These are phyloP conservation scores for Sarcomyxa edulis DNA, from an alignment of 768 basidiomycete species.

Conservation along the genomic window DNA sequence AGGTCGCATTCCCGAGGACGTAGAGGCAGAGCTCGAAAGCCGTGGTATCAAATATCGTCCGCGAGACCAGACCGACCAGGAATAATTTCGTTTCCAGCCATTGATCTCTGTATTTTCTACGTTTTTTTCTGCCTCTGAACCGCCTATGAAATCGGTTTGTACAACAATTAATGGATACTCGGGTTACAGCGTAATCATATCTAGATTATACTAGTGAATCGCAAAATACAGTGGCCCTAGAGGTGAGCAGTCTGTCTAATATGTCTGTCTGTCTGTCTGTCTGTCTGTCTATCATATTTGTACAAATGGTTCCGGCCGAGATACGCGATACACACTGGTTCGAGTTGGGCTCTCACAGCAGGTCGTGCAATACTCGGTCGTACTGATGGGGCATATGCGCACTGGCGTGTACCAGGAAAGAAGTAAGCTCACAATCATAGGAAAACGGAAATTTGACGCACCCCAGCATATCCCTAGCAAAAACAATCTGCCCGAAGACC, in stretches of 20 bases:
- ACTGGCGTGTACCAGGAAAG: conserved; percentile 24
- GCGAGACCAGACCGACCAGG: conserved; percentile 73
- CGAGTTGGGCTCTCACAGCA: too few species aligned
- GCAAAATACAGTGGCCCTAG: background rate
- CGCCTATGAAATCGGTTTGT: too few species aligned
- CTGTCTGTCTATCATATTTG: too few species aligned
- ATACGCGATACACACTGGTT: too few species aligned
- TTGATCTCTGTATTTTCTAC: background rate
- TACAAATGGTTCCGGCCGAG: too few species aligned
- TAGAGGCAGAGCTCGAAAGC: conserved; percentile 73
- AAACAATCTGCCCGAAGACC: conserved; percentile 77
- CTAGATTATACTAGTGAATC: too few species aligned
- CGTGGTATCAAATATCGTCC: conserved; percentile 83
- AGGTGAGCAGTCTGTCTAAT: background rate
- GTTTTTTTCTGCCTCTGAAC: background rate
- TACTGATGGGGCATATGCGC: conserved; percentile 81
- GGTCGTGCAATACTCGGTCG: conserved; percentile 67
- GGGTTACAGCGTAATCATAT: too few species aligned
- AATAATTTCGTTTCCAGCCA: too few species aligned
- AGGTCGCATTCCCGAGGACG: conserved; percentile 80
- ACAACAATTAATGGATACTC: too few species aligned
- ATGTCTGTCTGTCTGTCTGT: too few species aligned
- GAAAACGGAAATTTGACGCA: conserved; percentile 22
- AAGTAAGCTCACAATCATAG: background rate
- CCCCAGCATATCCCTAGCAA: conserved; percentile 81